These are phyloP conservation scores for Raddia distichophylla DNA, from an alignment of 176 grass and related monocot genomes.

Conservation along the genomic window DNA sequence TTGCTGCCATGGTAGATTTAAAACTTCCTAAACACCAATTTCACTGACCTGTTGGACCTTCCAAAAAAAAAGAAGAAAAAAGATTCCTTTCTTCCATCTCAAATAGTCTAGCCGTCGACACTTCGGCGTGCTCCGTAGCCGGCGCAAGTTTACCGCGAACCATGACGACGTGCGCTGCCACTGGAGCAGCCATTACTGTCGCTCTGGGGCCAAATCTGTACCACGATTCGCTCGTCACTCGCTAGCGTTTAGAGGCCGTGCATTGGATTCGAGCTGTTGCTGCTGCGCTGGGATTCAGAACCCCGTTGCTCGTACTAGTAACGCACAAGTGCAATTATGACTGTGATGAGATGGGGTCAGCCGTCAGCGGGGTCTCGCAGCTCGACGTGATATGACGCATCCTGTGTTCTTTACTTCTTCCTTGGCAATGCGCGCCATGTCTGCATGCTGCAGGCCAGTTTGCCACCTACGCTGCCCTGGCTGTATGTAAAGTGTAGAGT, in stretches of 20 bases:
- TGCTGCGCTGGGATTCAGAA: neutral
- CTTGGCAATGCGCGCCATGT: conserved; percentile 39
- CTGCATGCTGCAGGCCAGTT: conserved; percentile 11
- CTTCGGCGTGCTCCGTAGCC: no score
- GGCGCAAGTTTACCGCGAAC: no score
- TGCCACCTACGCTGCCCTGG: conserved; percentile 10
- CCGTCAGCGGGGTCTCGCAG: neutral
- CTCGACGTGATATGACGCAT: conserved; percentile 40
- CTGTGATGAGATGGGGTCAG: neutral
- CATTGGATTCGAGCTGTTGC: conserved; percentile 42
- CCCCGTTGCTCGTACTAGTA: neutral
- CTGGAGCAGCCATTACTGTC: neutral
- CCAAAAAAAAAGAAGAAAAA: no score
- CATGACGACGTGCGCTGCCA: neutral
- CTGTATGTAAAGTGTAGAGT: neutral
- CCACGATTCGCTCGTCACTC: neutral
- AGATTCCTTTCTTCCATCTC: no score
- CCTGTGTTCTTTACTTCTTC: neutral
- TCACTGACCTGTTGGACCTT: no score
- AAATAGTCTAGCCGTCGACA: no score
- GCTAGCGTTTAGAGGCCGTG: neutral
- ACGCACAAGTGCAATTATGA: conserved; percentile 10
- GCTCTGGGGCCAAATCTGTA: neutral
- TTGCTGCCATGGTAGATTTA: no score
- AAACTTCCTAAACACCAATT: no score